Conservation (phyloP, 2,329 filamentous ascomycete genomes). For the Fusarium austroafricanum region DNA sequence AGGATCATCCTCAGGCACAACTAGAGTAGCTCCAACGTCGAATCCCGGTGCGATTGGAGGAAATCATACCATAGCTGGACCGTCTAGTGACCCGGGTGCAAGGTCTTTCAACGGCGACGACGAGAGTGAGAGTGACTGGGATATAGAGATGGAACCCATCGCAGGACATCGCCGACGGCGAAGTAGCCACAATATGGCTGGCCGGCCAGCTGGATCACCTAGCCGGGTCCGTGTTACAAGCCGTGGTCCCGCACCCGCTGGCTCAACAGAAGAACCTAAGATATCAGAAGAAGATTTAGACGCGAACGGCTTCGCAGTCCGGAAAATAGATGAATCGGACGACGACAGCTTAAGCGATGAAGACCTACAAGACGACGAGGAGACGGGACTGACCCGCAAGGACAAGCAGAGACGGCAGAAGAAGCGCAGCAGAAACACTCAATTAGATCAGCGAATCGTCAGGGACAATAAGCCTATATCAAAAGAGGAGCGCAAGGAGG, state of each 20-base stretch:
- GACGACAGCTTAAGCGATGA: conserved; percentile 75
- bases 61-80: conserved; percentile 32
- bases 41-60: conserved; percentile 21
- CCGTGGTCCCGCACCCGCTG: conserved; percentile 38
- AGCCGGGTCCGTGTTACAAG: conserved; percentile 45
- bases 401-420: conserved; percentile 76
- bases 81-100: conserved; percentile 26
- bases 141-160: conserved; percentile 69
- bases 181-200: conserved; percentile 58
- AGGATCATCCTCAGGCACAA: conserved; percentile 18
- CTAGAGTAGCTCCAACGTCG: conserved; percentile 12
- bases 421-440: conserved; percentile 74
- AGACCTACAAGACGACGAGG: conserved; percentile 85
- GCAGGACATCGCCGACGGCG: conserved; percentile 66
- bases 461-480: conserved; percentile 67
- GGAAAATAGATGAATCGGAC: conserved; percentile 51
- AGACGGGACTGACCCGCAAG: conserved; percentile 83
- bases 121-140: conserved; percentile 53
- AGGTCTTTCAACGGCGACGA: conserved; percentile 44
- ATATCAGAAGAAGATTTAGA: conserved; percentile 58
- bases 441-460: conserved; percentile 76
- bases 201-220: conserved; percentile 48
- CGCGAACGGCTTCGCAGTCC: conserved; percentile 43
- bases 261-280: conserved; percentile 56
- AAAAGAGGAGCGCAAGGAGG: conserved; percentile 79